Conservation (phyloP, 2,329 filamentous ascomycete genomes). For the Pyrenochaeta sp. region DNA sequence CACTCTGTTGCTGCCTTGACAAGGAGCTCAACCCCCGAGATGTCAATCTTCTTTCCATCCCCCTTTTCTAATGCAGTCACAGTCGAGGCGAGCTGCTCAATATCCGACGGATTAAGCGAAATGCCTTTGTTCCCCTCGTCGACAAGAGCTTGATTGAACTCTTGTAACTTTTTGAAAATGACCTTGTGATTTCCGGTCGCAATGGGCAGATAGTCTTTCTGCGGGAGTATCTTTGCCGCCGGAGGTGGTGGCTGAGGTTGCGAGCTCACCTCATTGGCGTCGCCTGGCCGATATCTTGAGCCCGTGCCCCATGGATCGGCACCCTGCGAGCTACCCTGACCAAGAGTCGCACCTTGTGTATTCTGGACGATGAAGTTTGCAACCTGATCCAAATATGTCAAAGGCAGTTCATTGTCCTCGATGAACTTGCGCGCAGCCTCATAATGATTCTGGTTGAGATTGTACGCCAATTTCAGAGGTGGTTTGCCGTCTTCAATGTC, state of each 20-base stretch:
- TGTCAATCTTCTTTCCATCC: slow-evolving; percentile 47
- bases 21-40: slow-evolving; percentile 67
- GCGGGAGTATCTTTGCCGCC: slow-evolving; percentile 72
- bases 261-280: slow-evolving; percentile 53
- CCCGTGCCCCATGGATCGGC: slow-evolving; percentile 81
- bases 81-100: slow-evolving; percentile 68
- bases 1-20: slow-evolving; percentile 78
- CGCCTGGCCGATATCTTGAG: slow-evolving; percentile 78
- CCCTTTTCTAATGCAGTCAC: slow-evolving; percentile 68
- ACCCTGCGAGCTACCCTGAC: slow-evolving; percentile 60
- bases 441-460: slow-evolving; percentile 90
- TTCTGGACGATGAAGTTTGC: slow-evolving; percentile 92
- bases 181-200: slow-evolving; percentile 73
- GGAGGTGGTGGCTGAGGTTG: slow-evolving; percentile 45
- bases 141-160: slow-evolving; percentile 77
- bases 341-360: slow-evolving; percentile 85
- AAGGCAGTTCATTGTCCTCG: slow-evolving; percentile 83
- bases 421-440: slow-evolving; percentile 92
- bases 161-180: slow-evolving; percentile 78
- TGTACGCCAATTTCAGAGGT: slow-evolving; percentile 91
- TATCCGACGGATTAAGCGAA: slow-evolving; percentile 75
- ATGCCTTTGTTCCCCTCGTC: slow-evolving; percentile 74
- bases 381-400: slow-evolving; percentile 88
- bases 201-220: slow-evolving; percentile 80
- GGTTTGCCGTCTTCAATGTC: slow-evolving; percentile 96